phyloP scores from a whole-genome alignment of 139 green algal species.

The Pleodorina starrii region DNA sequence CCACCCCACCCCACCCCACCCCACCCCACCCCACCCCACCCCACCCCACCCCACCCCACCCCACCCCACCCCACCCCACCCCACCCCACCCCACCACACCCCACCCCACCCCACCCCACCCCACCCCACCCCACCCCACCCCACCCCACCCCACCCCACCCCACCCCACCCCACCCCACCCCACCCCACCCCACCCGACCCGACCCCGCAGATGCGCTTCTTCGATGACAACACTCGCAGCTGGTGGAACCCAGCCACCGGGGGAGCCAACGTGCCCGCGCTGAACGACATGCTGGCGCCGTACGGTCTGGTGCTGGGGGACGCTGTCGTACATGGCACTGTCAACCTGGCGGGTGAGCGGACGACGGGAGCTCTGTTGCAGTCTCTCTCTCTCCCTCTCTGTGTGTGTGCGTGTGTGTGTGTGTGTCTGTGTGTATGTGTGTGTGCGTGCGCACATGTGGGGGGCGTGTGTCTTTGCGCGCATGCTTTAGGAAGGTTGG shows the following conservation, averaged over 20 bases:
- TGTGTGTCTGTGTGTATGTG: neutral
- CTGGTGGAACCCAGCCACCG: conserved; percentile 89
- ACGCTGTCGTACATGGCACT: conserved; percentile 74
- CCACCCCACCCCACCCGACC: too few species aligned
- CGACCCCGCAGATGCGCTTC: conserved; percentile 89
- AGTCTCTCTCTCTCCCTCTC: neutral
- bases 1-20: too few species aligned
- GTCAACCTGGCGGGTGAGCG: conserved; percentile 25
- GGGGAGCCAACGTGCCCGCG: conserved; percentile 96
- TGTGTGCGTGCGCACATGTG: neutral
- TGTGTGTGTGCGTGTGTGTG: neutral
- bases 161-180: too few species aligned
- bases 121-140: too few species aligned
- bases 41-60: too few species aligned
- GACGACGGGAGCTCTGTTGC: neutral
- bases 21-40: too few species aligned
- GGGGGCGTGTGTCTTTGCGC: neutral
- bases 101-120: too few species aligned
- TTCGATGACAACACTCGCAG: conserved; percentile 99
- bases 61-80: too few species aligned
- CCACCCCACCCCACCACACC: too few species aligned
- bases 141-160: too few species aligned
- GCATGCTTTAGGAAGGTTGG: too few species aligned
- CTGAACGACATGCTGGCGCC: conserved; percentile 95
- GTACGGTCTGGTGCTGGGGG: conserved; percentile 88